These are phyloP conservation scores for Fomitopsis betulina DNA, from an alignment of 1,284 basidiomycete genomes.

Conservation along the genomic window DNA sequence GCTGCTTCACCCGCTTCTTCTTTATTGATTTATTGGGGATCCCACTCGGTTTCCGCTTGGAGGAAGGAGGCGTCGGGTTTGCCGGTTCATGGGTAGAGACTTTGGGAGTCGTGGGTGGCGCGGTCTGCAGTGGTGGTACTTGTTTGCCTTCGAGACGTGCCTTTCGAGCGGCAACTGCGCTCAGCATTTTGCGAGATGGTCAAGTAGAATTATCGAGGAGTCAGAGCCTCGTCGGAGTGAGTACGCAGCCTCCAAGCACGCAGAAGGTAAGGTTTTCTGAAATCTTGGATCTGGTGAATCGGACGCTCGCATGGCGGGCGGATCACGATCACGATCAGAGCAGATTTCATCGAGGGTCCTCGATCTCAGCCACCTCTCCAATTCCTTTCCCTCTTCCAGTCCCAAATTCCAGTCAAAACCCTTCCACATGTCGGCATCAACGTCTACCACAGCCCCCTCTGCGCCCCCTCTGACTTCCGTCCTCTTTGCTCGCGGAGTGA, in stretches of 20 bases:
- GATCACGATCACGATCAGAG: not conserved
- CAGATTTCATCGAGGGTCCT: not conserved
- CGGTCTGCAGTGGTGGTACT: conserved; percentile 4
- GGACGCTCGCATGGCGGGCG: not conserved
- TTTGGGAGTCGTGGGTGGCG: conserved; percentile 8
- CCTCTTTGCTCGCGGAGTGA: conserved; percentile 79
- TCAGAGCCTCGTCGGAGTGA: too few species aligned
- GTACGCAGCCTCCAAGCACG: too few species aligned
- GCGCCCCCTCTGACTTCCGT: conserved; percentile 37
- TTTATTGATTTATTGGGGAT: conserved; percentile 18
- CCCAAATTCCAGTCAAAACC: not conserved
- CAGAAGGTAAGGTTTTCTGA: not conserved
- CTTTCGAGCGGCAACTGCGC: conserved; percentile 58
- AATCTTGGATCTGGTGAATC: not conserved
- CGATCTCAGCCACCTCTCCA: not conserved
- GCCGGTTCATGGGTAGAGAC: conserved; percentile 10
- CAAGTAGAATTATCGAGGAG: not conserved
- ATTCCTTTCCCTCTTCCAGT: not conserved
- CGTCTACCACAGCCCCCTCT: not conserved
- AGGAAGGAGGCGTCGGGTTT: conserved; percentile 15
- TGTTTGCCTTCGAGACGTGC: conserved; percentile 31
- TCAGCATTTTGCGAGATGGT: conserved; percentile 34
- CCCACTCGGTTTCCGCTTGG: conserved; percentile 30
- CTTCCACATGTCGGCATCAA: not conserved
- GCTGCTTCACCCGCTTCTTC: conserved; percentile 27